Evolutionary conservation across 2,329 filamentous ascomycete species (phyloP).

Genomic region (Diaporthe humulicola): DNA sequence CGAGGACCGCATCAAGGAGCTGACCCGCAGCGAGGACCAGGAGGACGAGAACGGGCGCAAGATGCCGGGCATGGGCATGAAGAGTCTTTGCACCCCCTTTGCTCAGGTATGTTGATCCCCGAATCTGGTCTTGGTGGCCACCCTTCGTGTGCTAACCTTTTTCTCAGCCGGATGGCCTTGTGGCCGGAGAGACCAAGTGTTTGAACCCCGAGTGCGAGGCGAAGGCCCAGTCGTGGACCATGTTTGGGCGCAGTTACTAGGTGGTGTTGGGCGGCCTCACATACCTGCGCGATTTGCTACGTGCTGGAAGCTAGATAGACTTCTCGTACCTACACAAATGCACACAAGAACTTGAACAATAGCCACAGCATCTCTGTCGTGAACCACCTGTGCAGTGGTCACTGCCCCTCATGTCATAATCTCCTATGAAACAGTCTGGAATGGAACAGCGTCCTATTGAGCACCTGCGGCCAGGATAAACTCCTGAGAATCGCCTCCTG

Average conservation of each 20-base stretch:
- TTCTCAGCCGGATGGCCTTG: constrained; percentile 82
- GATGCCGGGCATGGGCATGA: constrained; percentile 70
- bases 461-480: too few relatives aligned
- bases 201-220: constrained; percentile 86
- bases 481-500: too few relatives aligned
- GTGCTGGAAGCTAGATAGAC: not conserved
- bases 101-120: constrained; percentile 68
- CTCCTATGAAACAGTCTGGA: too few relatives aligned
- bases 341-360: too few relatives aligned
- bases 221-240: constrained; percentile 85
- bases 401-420: too few relatives aligned
- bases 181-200: constrained; percentile 88
- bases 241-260: constrained; percentile 86
- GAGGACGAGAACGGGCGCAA: constrained; percentile 59
- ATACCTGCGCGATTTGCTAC: not conserved
- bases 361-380: too few relatives aligned
- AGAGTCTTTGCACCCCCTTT: constrained; percentile 80
- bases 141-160: not conserved
- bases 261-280: too few relatives aligned
- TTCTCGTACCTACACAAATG: not conserved
- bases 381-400: too few relatives aligned
- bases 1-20: constrained; percentile 94
- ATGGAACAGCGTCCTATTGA: too few relatives aligned
- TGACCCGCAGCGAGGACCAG: constrained; percentile 72
- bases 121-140: not conserved